phyloP scores from a whole-genome alignment of 305 asterid species.

The Stenogyne calaminthoides region DNA sequence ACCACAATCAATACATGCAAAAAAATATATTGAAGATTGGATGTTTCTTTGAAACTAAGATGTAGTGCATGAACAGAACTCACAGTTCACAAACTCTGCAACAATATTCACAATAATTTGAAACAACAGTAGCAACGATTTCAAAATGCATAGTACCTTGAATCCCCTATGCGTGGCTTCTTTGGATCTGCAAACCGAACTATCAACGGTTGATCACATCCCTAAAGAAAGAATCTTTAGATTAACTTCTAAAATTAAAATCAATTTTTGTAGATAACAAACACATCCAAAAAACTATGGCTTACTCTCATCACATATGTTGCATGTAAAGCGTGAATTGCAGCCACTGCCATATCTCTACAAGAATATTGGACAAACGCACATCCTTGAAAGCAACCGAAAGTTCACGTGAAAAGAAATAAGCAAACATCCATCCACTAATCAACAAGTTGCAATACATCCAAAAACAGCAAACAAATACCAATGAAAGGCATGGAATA shows the following conservation, averaged over 20 bases:
- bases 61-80: conserved; percentile 8
- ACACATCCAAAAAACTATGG: conserved; percentile 19
- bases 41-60: conserved; percentile 18
- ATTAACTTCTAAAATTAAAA: conserved; percentile 19
- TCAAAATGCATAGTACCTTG: conserved; percentile 49
- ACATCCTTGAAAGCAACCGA: conserved; percentile 66
- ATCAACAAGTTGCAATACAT: conserved; percentile 31
- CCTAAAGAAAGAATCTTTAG: conserved; percentile 46
- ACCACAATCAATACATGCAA: background rate
- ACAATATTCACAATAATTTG: background rate
- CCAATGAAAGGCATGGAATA: background rate
- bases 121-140: conserved; percentile 20
- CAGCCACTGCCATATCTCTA: conserved; percentile 90
- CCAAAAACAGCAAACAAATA: conserved; percentile 9
- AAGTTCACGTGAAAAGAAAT: conserved; percentile 35
- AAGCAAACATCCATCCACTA: conserved; percentile 12
- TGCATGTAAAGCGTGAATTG: conserved; percentile 83
- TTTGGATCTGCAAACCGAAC: conserved; percentile 95
- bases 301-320: conserved; percentile 71
- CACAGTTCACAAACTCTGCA: conserved; percentile 5
- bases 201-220: conserved; percentile 84
- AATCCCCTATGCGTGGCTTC: conserved; percentile 76
- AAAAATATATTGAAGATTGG: background rate
- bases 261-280: conserved; percentile 4
- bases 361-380: conserved; percentile 70